These are phyloP conservation scores for Globisporangium irregulare DNA, from an alignment of 352 stramenopile genomes.

Conservation along the genomic window DNA sequence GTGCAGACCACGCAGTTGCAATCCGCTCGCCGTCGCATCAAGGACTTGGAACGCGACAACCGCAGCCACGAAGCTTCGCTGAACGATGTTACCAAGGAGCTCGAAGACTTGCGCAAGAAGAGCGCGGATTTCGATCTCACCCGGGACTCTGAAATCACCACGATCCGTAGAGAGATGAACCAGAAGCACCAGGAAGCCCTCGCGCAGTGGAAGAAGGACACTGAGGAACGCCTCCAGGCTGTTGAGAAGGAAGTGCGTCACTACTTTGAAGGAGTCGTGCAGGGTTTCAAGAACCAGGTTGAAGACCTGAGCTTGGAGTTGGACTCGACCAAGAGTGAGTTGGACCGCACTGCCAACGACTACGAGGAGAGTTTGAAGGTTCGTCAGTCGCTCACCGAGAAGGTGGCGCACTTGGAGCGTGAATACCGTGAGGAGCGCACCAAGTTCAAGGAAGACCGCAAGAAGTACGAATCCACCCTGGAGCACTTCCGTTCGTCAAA, in stretches of 20 bases:
- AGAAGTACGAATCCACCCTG: conserved; percentile 66
- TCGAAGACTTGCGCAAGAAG: conserved; percentile 75
- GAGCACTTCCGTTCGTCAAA: conserved; percentile 69
- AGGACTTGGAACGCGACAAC: conserved; percentile 71
- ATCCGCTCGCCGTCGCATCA: conserved; percentile 53
- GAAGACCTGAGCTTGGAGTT: conserved; percentile 58
- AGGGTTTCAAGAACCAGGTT: conserved; percentile 54
- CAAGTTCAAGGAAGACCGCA: conserved; percentile 79
- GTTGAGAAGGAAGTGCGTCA: conserved; percentile 75
- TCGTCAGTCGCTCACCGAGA: conserved; percentile 70
- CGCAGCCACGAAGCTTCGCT: conserved; percentile 42
- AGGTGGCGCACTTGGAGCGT: conserved; percentile 74
- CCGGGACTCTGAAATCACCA: conserved; percentile 65
- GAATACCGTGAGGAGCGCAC: conserved; percentile 71
- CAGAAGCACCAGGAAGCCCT: conserved; percentile 70
- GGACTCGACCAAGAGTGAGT: conserved; percentile 67
- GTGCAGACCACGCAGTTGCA: conserved; percentile 69
- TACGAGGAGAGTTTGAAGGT: conserved; percentile 79
- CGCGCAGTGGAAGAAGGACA: conserved; percentile 75
- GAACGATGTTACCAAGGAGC: conserved; percentile 58
- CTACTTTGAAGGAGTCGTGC: conserved; percentile 63
- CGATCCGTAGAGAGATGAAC: conserved; percentile 74
- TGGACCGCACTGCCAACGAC: conserved; percentile 74
- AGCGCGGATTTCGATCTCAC: conserved; percentile 67
- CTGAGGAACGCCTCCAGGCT: conserved; percentile 60